Conservation (phyloP, 495 filamentous ascomycete species). For the Xylaria telfairii region DNA sequence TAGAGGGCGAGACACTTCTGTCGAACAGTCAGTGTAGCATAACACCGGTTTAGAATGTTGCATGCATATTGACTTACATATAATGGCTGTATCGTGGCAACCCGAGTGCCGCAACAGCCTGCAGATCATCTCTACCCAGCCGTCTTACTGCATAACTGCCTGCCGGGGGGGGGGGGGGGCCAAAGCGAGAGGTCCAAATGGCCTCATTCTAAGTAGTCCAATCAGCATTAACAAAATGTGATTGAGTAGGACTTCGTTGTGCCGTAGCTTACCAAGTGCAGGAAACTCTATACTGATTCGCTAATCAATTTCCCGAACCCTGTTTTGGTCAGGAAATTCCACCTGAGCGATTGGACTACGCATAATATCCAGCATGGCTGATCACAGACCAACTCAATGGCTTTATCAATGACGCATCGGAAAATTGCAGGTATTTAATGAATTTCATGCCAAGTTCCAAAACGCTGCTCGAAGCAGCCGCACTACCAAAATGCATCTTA, state of each 20-base stretch:
- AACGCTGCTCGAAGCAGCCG: neutral
- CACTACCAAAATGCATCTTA: neutral
- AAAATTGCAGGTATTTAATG: constrained; percentile 2
- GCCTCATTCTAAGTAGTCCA: neutral
- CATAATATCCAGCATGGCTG: neutral
- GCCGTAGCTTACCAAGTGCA: neutral
- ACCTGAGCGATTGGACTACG: neutral
- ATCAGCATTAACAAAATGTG: neutral
- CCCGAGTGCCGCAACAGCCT: constrained; percentile 4
- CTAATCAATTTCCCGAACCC: neutral
- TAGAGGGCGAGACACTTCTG: neutral
- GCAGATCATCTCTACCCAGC: neutral
- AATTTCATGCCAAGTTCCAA: constrained; percentile 10
- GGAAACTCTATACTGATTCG: neutral
- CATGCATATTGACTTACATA: constrained; percentile 6
- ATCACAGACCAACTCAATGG: neutral
- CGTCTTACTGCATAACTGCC: constrained; percentile 10
- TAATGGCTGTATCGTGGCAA: neutral
- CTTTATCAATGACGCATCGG: neutral
- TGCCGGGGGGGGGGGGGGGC: neutral
- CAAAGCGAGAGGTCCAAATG: neutral
- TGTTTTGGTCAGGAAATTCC: neutral
- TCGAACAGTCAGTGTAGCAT: neutral
- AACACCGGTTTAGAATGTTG: neutral
- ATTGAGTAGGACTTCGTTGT: neutral